phyloP scores from a whole-genome alignment of 495 filamentous ascomycete genomes.

The Staphylotrichum longicolle region DNA sequence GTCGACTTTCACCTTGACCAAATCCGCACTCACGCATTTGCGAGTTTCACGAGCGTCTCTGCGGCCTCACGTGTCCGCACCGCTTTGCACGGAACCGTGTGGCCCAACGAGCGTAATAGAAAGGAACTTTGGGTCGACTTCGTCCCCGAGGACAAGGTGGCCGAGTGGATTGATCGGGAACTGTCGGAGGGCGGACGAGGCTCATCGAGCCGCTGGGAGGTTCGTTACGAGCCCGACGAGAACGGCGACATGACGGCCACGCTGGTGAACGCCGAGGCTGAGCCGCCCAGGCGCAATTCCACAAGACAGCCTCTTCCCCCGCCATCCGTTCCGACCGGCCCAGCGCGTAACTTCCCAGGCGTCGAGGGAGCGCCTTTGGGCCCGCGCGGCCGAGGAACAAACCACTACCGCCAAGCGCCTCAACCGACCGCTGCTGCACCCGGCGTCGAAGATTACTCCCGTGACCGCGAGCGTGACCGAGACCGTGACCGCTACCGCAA shows the following conservation, averaged over 20 bases:
- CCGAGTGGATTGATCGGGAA: constrained; percentile 73
- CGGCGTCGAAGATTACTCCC: not conserved
- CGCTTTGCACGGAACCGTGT: constrained; percentile 71
- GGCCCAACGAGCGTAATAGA: constrained; percentile 83
- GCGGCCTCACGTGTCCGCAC: constrained; percentile 78
- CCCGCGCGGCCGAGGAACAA: constrained; percentile 33
- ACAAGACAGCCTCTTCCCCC: constrained; percentile 23
- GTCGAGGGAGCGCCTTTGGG: constrained; percentile 46
- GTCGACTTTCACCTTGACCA: constrained; percentile 73
- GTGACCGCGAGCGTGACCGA: not conserved
- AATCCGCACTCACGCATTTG: constrained; percentile 86
- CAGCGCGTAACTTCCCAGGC: constrained; percentile 36
- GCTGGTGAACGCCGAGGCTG: constrained; percentile 43
- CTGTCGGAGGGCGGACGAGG: constrained; percentile 49
- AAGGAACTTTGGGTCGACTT: constrained; percentile 90
- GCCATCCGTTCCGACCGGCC: constrained; percentile 41
- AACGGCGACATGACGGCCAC: constrained; percentile 55
- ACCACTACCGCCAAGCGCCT: constrained; percentile 19
- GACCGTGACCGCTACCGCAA: constrained; percentile 4
- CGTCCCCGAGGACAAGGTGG: constrained; percentile 70
- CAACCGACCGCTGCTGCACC: not conserved
- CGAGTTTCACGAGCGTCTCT: constrained; percentile 61
- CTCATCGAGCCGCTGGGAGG: constrained; percentile 57
- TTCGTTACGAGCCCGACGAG: constrained; percentile 46
- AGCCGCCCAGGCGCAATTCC: constrained; percentile 17